Percentiles rank a stretch among this genome's conserved stretches.
Conservation (phyloP, 257 asterid species). For the Nicotiana paniculata region DNA sequence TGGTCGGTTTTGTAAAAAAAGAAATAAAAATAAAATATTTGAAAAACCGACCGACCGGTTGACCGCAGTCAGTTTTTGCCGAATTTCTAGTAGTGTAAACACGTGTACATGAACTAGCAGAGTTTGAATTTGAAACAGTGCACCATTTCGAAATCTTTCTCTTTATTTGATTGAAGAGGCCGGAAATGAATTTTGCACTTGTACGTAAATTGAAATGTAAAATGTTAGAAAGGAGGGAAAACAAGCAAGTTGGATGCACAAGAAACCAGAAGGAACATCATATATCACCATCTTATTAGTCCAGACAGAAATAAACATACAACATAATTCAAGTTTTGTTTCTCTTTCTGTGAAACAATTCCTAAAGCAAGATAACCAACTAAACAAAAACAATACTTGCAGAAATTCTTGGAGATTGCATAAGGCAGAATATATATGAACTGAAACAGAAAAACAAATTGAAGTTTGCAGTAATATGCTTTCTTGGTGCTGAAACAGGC, state of each 20-base stretch:
- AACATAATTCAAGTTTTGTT: not conserved
- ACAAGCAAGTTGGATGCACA: not conserved
- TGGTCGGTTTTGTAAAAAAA: no score
- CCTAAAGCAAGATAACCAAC: not conserved
- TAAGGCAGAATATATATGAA: not conserved
- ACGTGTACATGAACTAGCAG: no score
- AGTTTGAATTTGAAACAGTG: no score
- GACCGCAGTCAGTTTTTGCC: no score
- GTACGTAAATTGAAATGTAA: no score
- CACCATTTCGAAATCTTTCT: no score
- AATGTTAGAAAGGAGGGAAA: not conserved
- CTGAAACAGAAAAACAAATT: not conserved
- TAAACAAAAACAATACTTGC: not conserved
- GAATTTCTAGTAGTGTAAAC: no score
- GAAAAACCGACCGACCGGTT: no score
- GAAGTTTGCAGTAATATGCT: not conserved
- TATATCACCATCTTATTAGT: not conserved
- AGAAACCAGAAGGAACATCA: not conserved
- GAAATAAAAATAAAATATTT: no score
- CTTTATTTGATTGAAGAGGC: no score
- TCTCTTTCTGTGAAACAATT: not conserved
- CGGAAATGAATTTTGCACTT: no score
- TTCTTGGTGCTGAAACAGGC: not conserved
- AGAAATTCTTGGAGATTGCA: not conserved
- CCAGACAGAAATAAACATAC: not conserved